Base-by-base conservation (phyloP, 257 asterid species). In the Ballota nigra region DNA sequence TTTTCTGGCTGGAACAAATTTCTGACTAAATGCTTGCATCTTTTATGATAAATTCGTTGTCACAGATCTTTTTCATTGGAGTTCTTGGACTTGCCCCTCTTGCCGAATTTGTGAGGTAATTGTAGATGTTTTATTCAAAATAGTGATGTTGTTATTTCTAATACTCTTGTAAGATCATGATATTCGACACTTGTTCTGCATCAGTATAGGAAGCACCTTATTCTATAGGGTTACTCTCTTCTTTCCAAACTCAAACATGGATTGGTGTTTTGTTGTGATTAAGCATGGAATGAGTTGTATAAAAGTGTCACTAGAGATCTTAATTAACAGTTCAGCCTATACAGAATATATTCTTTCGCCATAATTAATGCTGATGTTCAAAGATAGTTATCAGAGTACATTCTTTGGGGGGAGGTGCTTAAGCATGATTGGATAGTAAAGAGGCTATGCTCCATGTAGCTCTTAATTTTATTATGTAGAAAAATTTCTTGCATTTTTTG, bases 31-130 rank as follows among this genome's bases (percentile, higher is more conserved):
- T 67, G 73, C 36, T 64, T 76, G 64, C 59, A 26, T 49, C n/a
- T 63, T 56, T 65, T 47, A 31, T 85, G 45, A 80, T 31, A 24
- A 68, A 71, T 69, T 38, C 58, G 71, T 78, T 6, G 58, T 55
- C 76, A 16, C 87, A 95, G 99, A 92, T 87, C 90, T 95, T 69
- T 92, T 95, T 78, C 97, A 92, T 73, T 95, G 98, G 99, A 92
- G 96, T 82, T 89, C 97, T 13, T 95, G 98, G 99, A 72, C 86
- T 16, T 95, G 99, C 74, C 96, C 98, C 64, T 92, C 96, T 60
- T 95, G 99, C 84, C 87, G 97, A 60, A 71, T 58, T 56, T 95
- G 98, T 79, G 99, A 95, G 99, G 99, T 95, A 61, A 71, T 31
- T 47, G 10, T 33, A 70, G 47, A 64, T 60, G 51, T 74, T 63